Conservation (phyloP, 805 yeast species). For the Cyberlindnera misumaiensis region DNA sequence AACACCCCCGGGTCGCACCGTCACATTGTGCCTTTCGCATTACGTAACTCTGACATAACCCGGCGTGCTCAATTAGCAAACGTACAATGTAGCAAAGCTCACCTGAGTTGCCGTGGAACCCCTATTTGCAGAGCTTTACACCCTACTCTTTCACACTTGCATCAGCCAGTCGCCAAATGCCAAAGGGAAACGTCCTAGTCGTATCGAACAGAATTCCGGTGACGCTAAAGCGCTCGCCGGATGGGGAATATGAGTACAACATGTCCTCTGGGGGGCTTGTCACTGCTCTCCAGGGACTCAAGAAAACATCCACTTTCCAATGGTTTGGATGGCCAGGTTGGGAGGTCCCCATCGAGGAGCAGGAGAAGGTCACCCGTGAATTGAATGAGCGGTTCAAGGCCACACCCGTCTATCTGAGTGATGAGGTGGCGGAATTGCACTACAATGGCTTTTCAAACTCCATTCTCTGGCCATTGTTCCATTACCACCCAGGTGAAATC, state of each 20-base stretch:
- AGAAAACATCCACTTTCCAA: conserved; percentile 74
- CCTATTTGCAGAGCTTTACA: too few species aligned
- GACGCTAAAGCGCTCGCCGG: conserved; percentile 61
- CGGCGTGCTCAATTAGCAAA: too few species aligned
- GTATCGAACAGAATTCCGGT: conserved; percentile 95
- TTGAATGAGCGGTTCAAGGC: conserved; percentile 76
- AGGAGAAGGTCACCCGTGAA: conserved; percentile 60
- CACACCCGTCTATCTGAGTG: conserved; percentile 81
- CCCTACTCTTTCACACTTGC: too few species aligned
- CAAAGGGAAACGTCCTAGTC: conserved; percentile 60
- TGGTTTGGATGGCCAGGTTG: conserved; percentile 99
- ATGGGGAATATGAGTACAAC: conserved; percentile 67
- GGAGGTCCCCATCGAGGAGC: conserved; percentile 76
- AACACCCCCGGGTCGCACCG: too few species aligned
- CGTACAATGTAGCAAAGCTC: too few species aligned
- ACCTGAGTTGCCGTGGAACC: too few species aligned
- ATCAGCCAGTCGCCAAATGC: too few species aligned
- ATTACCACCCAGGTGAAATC: conserved; percentile 98
- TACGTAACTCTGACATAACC: too few species aligned
- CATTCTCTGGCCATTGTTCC: conserved; percentile 96
- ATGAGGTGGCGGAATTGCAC: conserved; percentile 89
- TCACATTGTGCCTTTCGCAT: too few species aligned
- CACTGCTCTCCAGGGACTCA: conserved; percentile 88
- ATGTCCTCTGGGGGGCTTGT: conserved; percentile 98
- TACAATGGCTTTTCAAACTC: conserved; percentile 95